phyloP scores from a whole-genome alignment of 2,329 filamentous ascomycete species.

The Ceratocystis papillata region DNA sequence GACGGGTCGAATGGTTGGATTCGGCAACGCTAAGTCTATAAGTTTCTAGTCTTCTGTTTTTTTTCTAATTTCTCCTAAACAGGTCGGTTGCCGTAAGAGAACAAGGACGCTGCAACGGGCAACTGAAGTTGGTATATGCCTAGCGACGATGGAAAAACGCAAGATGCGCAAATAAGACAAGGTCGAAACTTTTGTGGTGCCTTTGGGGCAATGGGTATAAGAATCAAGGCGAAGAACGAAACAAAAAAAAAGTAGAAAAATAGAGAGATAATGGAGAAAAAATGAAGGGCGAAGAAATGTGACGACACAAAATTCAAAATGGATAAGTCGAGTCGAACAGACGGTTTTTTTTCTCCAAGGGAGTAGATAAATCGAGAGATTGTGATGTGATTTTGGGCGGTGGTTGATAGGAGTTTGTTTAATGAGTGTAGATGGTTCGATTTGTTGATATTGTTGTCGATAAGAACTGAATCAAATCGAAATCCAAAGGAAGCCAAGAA shows the following conservation, averaged over 20 bases:
- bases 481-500: slow-evolving; percentile 14
- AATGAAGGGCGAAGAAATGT: background rate
- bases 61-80: slow-evolving; percentile 1
- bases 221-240: slow-evolving; percentile 2
- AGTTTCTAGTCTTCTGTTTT: background rate
- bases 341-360: background rate
- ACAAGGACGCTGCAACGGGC: slow-evolving; percentile 9
- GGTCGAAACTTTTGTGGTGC: slow-evolving; percentile 16
- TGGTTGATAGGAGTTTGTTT: background rate
- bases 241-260: background rate
- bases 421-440: slow-evolving; percentile 32
- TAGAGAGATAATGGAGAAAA: background rate
- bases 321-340: background rate
- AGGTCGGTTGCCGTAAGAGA: slow-evolving; percentile 9
- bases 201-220: slow-evolving; percentile 23
- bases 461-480: slow-evolving; percentile 20
- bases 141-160: background rate
- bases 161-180: background rate
- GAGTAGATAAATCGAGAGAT: slow-evolving; percentile 23
- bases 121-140: background rate
- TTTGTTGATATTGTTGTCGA: slow-evolving; percentile 27
- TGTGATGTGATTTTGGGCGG: slow-evolving; percentile 26
- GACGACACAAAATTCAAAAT: background rate
- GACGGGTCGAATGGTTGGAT: slow-evolving; percentile 3
- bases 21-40: background rate